Evolutionary conservation across 108 stramenopile species (phyloP), one percentile per base, ranked within the genome.

Genomic region (Parietichytrium sp.): DNA sequence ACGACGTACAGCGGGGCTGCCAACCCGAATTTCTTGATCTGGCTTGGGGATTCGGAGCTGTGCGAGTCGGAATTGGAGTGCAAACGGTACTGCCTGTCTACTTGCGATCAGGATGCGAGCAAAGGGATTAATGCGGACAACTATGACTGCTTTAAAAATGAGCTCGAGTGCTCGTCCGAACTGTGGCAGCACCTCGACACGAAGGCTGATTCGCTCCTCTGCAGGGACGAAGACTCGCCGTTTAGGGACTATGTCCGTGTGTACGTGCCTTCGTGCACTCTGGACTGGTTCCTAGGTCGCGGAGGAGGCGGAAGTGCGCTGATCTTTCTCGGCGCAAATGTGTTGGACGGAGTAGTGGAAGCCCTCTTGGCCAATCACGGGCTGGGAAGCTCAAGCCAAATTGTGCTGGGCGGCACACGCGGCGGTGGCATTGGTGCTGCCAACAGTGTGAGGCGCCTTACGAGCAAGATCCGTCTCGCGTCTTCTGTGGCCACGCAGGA

Each of bases 1-100:
- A n/a, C n/a, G n/a, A n/a, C n/a, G n/a, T n/a, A n/a, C n/a, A 31
- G 42, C 18, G 42, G 54, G 36, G 81, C 36, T 16, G 49, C 55
- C 7, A 54, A 61, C 31, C n/a, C n/a, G n/a, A n/a, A n/a, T n/a
- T 81, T 29, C 27, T 25, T 81, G 29, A 80, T 54, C 49, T 54
- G 54, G 51, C 54, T 80, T n/a, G 51, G 79, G 6, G 51, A 54
- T 30, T 80, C 54, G 79, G 23, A 16, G n/a, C 16, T 54, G 15
- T 54, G 51, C 79, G n/a, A n/a, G n/a, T n/a, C n/a, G n/a, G n/a
- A n/a, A n/a, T n/a, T n/a, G n/a, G n/a, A n/a, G n/a, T n/a, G n/a
- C n/a, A n/a, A n/a, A n/a, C n/a, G n/a, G n/a, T n/a, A n/a, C n/a
- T n/a, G n/a, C n/a, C n/a, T n/a, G n/a, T n/a, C n/a, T n/a, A n/a